Conservation (phyloP, 805 yeast species). For the Clavispora phyllophila region DNA sequence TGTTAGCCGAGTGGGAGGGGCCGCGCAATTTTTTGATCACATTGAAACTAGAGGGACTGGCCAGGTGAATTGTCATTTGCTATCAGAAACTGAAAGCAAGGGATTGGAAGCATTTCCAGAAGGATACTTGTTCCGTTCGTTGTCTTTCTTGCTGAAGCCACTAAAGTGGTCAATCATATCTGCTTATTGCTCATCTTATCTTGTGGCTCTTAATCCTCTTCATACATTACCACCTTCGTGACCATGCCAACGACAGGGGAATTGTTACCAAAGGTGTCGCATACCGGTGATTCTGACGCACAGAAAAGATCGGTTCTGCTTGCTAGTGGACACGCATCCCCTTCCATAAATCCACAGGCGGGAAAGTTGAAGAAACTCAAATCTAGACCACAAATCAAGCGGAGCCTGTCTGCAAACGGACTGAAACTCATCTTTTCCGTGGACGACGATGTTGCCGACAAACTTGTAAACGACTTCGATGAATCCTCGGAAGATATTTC, state of each 20-base stretch:
- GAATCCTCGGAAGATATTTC: constrained; percentile 33
- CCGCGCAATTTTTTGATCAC: background rate
- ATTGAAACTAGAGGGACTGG: background rate
- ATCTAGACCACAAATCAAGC: constrained; percentile 30
- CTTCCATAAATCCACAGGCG: constrained; percentile 7
- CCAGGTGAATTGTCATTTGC: background rate
- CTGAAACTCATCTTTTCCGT: constrained; percentile 57
- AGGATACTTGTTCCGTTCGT: background rate
- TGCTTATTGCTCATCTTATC: background rate
- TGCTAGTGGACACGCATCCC: constrained; percentile 4
- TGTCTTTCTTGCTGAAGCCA: background rate
- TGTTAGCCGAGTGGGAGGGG: background rate
- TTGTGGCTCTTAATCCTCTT: background rate
- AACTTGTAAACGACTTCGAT: constrained; percentile 48
- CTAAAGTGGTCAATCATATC: background rate
- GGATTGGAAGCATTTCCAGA: background rate
- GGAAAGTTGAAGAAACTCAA: constrained; percentile 15
- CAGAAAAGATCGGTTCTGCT: background rate
- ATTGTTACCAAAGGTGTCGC: background rate
- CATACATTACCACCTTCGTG: background rate
- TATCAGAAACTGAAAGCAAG: background rate
- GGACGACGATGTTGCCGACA: constrained; percentile 74
- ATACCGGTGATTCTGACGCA: background rate
- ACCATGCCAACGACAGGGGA: background rate
- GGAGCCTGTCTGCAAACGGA: constrained; percentile 16